Base-by-base conservation (phyloP, 2,329 filamentous ascomycete genomes). In the Alternaria longipes region DNA sequence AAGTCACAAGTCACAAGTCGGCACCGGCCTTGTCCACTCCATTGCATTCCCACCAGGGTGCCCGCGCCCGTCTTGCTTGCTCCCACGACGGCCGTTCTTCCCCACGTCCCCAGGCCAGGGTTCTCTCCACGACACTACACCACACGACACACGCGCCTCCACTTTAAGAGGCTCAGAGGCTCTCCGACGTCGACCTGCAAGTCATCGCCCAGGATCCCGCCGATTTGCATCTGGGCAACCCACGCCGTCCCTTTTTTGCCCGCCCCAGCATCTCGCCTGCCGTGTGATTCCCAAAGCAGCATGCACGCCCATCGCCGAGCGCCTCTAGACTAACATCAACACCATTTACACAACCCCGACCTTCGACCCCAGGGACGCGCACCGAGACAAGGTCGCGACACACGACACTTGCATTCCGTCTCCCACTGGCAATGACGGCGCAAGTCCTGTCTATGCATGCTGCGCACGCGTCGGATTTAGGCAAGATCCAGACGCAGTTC, bases 361-460 rank as follows among this genome's bases (percentile, higher is more conserved):
- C 34, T 47, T 51, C 47, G 58, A 58, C 59, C 63, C 64, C 62
- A 61, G 50, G 61, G 41, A 66, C 67, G 63, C 66, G 59, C 64
- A 59, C 52, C 41, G 49, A n/a, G 40, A 44, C 51, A 50, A 26
- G 30, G 53, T 55, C 51, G 61, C 63, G 50, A 55, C 56, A 60
- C 62, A 54, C 61, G 38, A 52, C 59, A 40, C 5, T 46, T 47
- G 55, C 44, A n/a, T 20, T 34, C 30, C 44, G 50, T 55, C 51
- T 24, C 63, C 60, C 57, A 40, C 68, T 59, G 68, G 72, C 72
- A 38, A 78, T 78, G 75, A 78, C 76, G 69, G 75, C 76, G 63
- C 76, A 79, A 73, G 72, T 79, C 56, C 71, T 79, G 46, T 69
- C 75, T 36, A 78, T 78, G 73, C 77, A 79, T 61, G 70, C 76